Evolutionary conservation across 306 rosid species (phyloP).

Genomic region (Castanea crenata): DNA sequence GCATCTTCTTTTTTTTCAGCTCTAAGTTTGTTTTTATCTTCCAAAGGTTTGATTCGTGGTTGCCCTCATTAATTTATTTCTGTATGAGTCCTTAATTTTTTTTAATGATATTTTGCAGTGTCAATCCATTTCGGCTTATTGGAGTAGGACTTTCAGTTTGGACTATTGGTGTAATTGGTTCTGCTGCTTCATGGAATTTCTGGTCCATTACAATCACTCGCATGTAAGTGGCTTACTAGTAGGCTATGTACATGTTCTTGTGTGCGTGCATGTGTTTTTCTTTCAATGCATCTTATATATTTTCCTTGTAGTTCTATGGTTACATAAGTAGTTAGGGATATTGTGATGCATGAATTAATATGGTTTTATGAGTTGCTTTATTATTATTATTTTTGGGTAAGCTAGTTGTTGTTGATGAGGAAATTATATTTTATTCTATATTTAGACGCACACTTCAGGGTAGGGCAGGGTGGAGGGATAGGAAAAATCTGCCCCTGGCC

Average conservation of each 20-base stretch:
- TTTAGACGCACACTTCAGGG: too few species aligned
- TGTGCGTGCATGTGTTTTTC: too few species aligned
- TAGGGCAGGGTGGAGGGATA: too few species aligned
- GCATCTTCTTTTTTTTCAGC: too few species aligned
- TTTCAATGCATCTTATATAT: neutral
- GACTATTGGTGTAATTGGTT: conserved; percentile 63
- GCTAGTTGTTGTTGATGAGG: conserved; percentile 90
- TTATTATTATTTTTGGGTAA: conserved; percentile 29
- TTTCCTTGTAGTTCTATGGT: conserved; percentile 9
- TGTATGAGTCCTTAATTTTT: neutral
- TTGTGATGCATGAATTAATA: conserved; percentile 6
- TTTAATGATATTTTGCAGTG: conserved; percentile 44
- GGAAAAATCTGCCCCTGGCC: too few species aligned
- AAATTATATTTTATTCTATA: too few species aligned
- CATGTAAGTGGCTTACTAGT: conserved; percentile 52
- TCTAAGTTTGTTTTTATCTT: neutral
- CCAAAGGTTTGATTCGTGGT: conserved; percentile 3
- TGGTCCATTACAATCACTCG: conserved; percentile 83
- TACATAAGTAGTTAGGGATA: neutral
- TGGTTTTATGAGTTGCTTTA: neutral
- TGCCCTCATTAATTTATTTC: neutral
- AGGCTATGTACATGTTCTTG: too few species aligned
- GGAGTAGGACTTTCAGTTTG: conserved; percentile 87
- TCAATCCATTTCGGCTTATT: conserved; percentile 80
- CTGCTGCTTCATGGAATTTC: conserved; percentile 62